Evolutionary conservation across 148 eudicot species (phyloP), one percentile per base, ranked within the genome.

Genomic region (Rhododendron williamsianum): DNA sequence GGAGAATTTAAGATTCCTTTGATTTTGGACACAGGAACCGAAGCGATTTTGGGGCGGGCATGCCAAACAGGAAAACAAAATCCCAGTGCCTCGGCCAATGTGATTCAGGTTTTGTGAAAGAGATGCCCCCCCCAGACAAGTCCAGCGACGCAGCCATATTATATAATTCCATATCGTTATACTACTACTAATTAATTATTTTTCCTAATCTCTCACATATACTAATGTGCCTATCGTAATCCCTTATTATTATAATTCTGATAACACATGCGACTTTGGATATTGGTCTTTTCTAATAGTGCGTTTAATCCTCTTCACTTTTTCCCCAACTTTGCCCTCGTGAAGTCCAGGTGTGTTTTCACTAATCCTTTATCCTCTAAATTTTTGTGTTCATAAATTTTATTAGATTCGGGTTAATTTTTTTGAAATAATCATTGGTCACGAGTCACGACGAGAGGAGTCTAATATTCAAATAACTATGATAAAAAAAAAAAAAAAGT

Each of bases 1-100:
- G 67, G 46, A 82, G 82, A 73, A 79, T 78, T 84, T 73, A 74
- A 79, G 84, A 82, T 81, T 87, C 85, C 36, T 25, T 80, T 25
- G 13, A 65, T n/a, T 9, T 74, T 81, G 15, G 73, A 83, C 94
- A 89, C 93, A 90, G 85, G 88, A 92, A 92, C 87, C 95, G 90
- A 93, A 86, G 92, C 80, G 82, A 81, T 84, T 83, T 67, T 69
- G 33, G 49, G 83, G 88, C 86, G 65, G 83, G 86, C 86, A 83
- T 83, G 83, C 83, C 83, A 83, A 83, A 87, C 72, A 65, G 10
- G 72, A 65, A 65, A 65, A 65, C 88, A 87, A 83, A 41, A 87
- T 87, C 88, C 85, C 88, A 87, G 83, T 78, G 63, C 69, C 71
- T 46, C 15, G 72, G 85, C 87, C 89, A 77, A 88, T 88, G 46